Base-by-base conservation (phyloP, 805 yeast genomes). In the Sugiyamaella qingdaonensis region DNA sequence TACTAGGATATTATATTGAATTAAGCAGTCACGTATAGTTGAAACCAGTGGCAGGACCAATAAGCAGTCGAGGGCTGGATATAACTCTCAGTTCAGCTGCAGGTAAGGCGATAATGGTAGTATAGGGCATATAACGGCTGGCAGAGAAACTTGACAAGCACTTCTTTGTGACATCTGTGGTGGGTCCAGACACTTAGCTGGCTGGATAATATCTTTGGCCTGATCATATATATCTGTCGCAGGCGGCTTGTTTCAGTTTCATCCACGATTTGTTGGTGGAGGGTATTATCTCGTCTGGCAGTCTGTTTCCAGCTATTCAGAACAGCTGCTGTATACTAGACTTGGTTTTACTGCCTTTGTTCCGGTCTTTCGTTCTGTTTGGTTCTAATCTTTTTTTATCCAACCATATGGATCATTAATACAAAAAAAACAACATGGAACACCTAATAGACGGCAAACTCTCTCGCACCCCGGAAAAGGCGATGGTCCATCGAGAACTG, bases 21-120 rank as follows among this genome's bases (percentile, higher is more conserved):
- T 21, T 7, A 39, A 39, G 43, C 43, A 39, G 43, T 39, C 43
- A 39, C 43, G 19, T 39, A 16, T 21, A 39, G 14, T 39, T 39
- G 43, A 39, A 39, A 39, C 43, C 24, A 14, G 43, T 39, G 43
- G 43, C 43, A 39, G 43, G 43, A 16, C 43, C 43, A 39, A 39
- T 39, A 39, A 19, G 5, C 24, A 14, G 19, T 10, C 43, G 43
- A 39, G 24, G 43, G 43, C 43, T 39, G 43, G 43, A 39, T 39
- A 39, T 2, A 2, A 11, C 24, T 16, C 43, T 39, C 14, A 19
- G 13, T 39, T 34, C 13, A 39, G 43, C 43, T 39, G 43, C 43
- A 39, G 43, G 21, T 16, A 3, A 9, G 43, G 43, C 43, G 43
- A 11, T 16, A 19, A 39, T 39, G 13, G 24, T 16, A 39, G 24